Conservation (phyloP, 176 grass and related monocot species). For the Lolium multiflorum region DNA sequence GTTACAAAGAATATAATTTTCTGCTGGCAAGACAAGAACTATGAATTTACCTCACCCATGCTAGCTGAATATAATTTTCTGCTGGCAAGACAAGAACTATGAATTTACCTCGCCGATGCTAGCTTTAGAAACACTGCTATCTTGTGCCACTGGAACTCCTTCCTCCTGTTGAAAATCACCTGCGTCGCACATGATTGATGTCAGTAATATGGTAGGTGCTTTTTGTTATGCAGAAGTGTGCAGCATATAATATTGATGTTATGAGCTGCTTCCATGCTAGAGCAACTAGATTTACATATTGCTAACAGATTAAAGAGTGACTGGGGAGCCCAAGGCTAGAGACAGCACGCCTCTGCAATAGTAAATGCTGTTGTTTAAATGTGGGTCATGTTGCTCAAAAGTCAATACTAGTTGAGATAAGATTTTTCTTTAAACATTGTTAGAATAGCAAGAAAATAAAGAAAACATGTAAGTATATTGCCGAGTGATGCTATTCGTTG, state of each 20-base stretch:
- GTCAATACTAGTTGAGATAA: neutral
- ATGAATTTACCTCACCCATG: conserved; percentile 54
- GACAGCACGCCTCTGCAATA: neutral
- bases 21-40: conserved; percentile 2
- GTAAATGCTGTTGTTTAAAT: neutral
- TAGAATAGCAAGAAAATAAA: neutral
- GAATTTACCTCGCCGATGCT: too few relatives aligned
- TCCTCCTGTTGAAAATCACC: conserved; percentile 73
- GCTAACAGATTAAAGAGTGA: neutral
- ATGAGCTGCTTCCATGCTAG: neutral
- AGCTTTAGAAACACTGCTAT: conserved; percentile 60
- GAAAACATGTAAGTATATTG: neutral
- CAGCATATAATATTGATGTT: neutral
- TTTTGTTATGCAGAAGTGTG: neutral
- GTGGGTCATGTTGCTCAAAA: conserved; percentile 3
- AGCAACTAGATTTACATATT: neutral
- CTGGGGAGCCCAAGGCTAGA: neutral
- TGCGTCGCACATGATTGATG: conserved; percentile 20
- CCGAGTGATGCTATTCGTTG: neutral
- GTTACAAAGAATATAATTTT: neutral
- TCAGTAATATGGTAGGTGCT: neutral
- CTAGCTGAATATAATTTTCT: too few relatives aligned
- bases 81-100: too few relatives aligned
- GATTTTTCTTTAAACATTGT: neutral
- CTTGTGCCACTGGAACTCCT: conserved; percentile 75